phyloP scores from a whole-genome alignment of 495 filamentous ascomycete species.

The Tirmania nivea region DNA sequence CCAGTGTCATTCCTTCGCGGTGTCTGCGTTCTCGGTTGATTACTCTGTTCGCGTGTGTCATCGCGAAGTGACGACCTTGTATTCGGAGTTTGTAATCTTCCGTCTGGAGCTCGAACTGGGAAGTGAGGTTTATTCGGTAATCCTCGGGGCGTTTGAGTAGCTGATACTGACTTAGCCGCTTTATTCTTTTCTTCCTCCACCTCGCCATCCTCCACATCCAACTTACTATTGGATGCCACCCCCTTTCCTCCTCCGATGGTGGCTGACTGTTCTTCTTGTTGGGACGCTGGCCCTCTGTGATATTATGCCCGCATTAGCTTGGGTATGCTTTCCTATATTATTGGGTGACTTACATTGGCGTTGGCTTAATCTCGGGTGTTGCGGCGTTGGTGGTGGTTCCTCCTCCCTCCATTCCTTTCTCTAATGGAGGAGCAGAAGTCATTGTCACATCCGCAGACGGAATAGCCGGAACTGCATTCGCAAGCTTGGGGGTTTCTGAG shows the following conservation, averaged over 20 bases:
- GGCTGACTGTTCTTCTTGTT: constrained; percentile 19
- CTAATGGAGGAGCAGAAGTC: no score
- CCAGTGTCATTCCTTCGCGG: constrained; percentile 12
- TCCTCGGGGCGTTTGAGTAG: constrained; percentile 9
- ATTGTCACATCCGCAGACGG: constrained; percentile 21
- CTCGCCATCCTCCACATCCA: constrained; percentile 60
- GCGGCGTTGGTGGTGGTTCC: no score
- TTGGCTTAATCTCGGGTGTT: background rate
- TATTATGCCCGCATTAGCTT: constrained; percentile 10
- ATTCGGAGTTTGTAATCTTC: background rate
- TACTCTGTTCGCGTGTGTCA: constrained; percentile 1
- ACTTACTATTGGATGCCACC: constrained; percentile 15
- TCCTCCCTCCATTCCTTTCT: no score
- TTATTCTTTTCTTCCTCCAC: constrained; percentile 40
- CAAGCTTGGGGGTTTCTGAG: constrained; percentile 6
- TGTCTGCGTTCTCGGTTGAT: constrained; percentile 5
- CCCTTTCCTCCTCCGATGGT: constrained; percentile 5
- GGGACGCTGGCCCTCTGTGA: constrained; percentile 3
- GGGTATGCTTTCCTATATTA: background rate
- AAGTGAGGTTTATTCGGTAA: background rate
- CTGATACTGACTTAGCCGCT: constrained; percentile 19
- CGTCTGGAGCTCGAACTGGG: background rate
- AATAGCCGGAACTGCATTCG: constrained; percentile 16
- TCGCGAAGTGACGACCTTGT: constrained; percentile 3
- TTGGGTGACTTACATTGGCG: background rate